phyloP scores from a whole-genome alignment of 805 yeast species.

The Nakazawaea populi region DNA sequence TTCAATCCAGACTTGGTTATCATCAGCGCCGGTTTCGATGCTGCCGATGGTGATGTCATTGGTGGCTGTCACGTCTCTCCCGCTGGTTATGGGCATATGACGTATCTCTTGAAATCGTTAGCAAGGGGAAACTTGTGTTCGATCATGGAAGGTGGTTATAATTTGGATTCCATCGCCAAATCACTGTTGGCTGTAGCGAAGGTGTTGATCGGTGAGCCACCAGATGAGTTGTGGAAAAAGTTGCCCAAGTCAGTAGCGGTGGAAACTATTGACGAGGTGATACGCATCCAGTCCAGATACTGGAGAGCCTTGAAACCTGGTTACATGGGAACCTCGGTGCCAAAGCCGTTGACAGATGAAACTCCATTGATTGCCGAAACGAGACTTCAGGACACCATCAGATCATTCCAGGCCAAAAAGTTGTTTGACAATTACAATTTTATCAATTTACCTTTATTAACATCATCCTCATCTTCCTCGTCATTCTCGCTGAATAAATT shows the following conservation, averaged over 20 bases:
- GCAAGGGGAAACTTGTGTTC: conserved; percentile 89
- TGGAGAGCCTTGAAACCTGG: conserved; percentile 87
- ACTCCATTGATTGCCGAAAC: conserved; percentile 13
- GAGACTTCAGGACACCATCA: conserved; percentile 65
- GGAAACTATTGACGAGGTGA: conserved; percentile 75
- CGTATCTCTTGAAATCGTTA: conserved; percentile 79
- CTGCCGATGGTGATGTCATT: conserved; percentile 96
- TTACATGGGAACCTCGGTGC: conserved; percentile 26
- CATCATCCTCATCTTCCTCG: not conserved
- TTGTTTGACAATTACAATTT: conserved; percentile 52
- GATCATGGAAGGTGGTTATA: conserved; percentile 94
- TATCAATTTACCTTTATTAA: conserved; percentile 50
- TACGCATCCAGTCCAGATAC: conserved; percentile 72
- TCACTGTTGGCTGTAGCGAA: conserved; percentile 92
- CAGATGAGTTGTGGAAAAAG: conserved; percentile 61
- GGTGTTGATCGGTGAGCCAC: conserved; percentile 91
- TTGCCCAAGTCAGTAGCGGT: conserved; percentile 75
- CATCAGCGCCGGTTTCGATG: conserved; percentile 94
- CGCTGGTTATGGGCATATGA: conserved; percentile 94
- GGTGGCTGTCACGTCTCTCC: conserved; percentile 97
- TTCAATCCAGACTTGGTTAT: conserved; percentile 91
- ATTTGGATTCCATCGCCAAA: conserved; percentile 81
- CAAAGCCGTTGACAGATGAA: conserved; percentile 19
- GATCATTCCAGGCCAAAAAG: conserved; percentile 61
- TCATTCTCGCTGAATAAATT: conserved; percentile 19